phyloP scores from a whole-genome alignment of 495 filamentous ascomycete genomes.

The Neurospora terricola region DNA sequence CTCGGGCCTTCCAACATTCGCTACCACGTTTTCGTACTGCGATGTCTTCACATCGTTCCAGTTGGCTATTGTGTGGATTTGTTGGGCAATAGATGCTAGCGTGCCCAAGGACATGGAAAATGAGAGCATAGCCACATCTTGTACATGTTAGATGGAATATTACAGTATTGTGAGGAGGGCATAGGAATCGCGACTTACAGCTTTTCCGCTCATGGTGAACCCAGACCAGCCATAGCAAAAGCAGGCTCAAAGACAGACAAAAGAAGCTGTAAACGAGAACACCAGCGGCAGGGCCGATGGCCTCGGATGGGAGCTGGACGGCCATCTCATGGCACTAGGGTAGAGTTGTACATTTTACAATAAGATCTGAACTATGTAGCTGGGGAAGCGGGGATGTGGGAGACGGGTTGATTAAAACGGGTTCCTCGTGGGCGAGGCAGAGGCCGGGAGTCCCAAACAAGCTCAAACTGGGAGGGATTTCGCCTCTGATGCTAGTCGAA shows the following conservation, averaged over 20 bases:
- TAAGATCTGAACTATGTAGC: background rate
- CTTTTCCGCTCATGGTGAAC: conserved; percentile 35
- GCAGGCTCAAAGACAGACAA: conserved; percentile 22
- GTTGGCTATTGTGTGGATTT: conserved; percentile 31
- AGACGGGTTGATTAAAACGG: background rate
- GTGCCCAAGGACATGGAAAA: conserved; percentile 28
- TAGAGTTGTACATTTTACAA: background rate
- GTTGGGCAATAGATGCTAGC: conserved; percentile 34
- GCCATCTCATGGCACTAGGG: conserved; percentile 17
- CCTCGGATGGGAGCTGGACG: conserved; percentile 31
- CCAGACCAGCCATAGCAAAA: conserved; percentile 33
- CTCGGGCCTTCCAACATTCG: conserved; percentile 29
- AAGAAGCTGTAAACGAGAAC: conserved; percentile 34
- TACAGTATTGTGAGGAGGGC: no score
- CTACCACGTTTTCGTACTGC: conserved; percentile 27
- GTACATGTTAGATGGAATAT: background rate
- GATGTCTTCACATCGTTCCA: conserved; percentile 34
- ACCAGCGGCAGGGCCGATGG: conserved; percentile 24
- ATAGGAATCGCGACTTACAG: conserved; percentile 24
- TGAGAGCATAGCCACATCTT: conserved; percentile 36
- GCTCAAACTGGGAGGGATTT: background rate
- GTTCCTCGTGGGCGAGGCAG: background rate
- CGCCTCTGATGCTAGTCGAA: background rate
- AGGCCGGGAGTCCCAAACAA: background rate
- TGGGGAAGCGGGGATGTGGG: background rate